Conservation (phyloP, 805 yeast genomes). For the Isabelozyma heimii region DNA sequence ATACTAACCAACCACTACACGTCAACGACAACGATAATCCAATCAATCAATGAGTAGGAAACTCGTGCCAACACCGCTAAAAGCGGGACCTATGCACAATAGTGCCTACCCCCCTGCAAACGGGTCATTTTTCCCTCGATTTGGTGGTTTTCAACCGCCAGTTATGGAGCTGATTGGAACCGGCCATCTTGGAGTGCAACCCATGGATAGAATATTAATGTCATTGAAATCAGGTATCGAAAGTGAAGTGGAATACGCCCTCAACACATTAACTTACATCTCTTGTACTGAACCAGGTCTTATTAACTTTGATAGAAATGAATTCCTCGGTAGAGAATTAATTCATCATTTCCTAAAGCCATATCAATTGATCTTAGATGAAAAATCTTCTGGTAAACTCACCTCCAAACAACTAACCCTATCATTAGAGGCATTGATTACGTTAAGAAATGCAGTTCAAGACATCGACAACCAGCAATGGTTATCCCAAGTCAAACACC, state of each 20-base stretch:
- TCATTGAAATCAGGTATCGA: conserved; percentile 63
- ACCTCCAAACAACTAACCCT: conserved; percentile 18
- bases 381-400: conserved; percentile 10
- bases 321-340: conserved; percentile 41
- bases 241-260: conserved; percentile 71
- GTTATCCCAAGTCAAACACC: conserved; percentile 52
- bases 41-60: background rate
- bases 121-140: background rate
- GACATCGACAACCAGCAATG: conserved; percentile 80
- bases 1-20: background rate
- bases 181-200: conserved; percentile 56
- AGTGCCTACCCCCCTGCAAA: background rate
- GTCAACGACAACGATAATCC: background rate
- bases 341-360: conserved; percentile 36
- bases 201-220: conserved; percentile 64
- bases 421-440: conserved; percentile 51
- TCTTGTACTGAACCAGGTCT: conserved; percentile 50
- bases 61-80: background rate
- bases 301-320: conserved; percentile 44
- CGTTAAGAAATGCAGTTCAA: conserved; percentile 78
- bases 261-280: conserved; percentile 50
- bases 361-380: conserved; percentile 19
- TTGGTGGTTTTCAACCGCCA: background rate
- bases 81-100: background rate
- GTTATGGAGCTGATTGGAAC: conserved; percentile 15